Evolutionary conservation across 345 rosid genomes (phyloP), one percentile per base, ranked within the genome.

Genomic region (Hevea brasiliensis): DNA sequence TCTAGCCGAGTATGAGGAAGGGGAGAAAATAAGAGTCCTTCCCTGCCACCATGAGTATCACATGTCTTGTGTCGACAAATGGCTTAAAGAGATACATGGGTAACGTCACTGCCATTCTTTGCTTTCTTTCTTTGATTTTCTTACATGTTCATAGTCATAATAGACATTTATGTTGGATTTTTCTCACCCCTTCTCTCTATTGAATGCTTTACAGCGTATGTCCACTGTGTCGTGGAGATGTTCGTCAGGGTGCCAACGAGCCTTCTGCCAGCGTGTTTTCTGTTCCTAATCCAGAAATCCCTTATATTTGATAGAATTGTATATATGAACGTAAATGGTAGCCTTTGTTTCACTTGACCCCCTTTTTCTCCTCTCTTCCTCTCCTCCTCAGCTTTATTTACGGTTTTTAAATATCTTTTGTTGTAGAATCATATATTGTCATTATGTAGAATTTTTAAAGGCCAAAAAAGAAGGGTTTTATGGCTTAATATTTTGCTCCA

Each of bases 1-100:
- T 81, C 74, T 90, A 77, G 81, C 84, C 0, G 95, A 90, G 79
- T 90, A 87, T 3, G 91, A 81, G 73, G 95, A 90, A 74, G 92
- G 85, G 48, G 89, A 90, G 71, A 79, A 80, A 79, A 90, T 90
- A 73, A 81, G 92, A 66, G 84, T 87, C 78, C 95, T 90, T 62
- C 95, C 95, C 11, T 90, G 95, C 87, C 85, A 83, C 73, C 95
- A 90, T 11, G 95, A 90, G 78, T 90, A 88, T 73, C 95, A 90
- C 78, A 86, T 88, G 92, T 74, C 83, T 18, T 90, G 95, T 53
- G 87, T 90, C 13, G 95, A 88, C 78, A 90, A 90, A 85, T 90
- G 95, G 95, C 89, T 90, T 48, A 90, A 90, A 83, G 92, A 90
- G 85, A 90, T 90, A 74, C 95, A 88, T 7, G 91, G 95, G 95